Base-by-base conservation (phyloP, 2,329 filamentous ascomycete species). In the Xylaria sp. region DNA sequence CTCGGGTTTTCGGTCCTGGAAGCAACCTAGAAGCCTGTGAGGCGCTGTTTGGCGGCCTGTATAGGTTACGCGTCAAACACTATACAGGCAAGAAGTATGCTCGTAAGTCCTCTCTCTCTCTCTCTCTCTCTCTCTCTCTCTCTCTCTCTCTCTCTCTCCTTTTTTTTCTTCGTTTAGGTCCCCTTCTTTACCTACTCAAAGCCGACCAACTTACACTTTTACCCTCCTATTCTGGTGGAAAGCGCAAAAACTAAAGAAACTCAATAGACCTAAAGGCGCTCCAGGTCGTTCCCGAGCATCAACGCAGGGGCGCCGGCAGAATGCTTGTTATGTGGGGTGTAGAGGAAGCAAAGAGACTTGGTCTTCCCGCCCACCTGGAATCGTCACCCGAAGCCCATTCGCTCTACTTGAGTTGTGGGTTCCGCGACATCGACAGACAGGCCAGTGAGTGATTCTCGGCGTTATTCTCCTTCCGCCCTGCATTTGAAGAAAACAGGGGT, bases 231-330 rank as follows among this genome's bases (percentile, higher is more conserved):
- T 39, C 9, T 43, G 30, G 10, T 43, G 30, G 10, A 13, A 61
- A 25, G 6, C 32, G 30, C 39, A 34, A 34, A 12, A 32, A 23
- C 45, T 60, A 46, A 70, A 41, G 46, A 58, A 34, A 3, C 45
- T 20, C n/a, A 34, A 81, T 43, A 70, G 81, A 81, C 67, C 75
- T 83, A 12, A 73, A 78, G 9, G 68, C 76, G 36, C 74, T 83
- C 4, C 76, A 76, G n/a, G 81, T 81, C n/a, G 77, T 81, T 62
- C 82, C 82, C 0, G 76, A 80, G 13, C 79, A 82, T 57, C 78
- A 81, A 57, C 69, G 78, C 8, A 79, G 80, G n/a, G 81, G 81
- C 1, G 81, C 81, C 1, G 81, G 77, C 2, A 73, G 74, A 7
- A 75, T 81, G 73, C 73, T 83, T 39, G 70, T 82, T n/a, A 73